A percentile compares a stretch with the other conserved stretches of the same genome.
Conservation (phyloP, 73 alveolate genomes). For the Uronychia binucleata region DNA sequence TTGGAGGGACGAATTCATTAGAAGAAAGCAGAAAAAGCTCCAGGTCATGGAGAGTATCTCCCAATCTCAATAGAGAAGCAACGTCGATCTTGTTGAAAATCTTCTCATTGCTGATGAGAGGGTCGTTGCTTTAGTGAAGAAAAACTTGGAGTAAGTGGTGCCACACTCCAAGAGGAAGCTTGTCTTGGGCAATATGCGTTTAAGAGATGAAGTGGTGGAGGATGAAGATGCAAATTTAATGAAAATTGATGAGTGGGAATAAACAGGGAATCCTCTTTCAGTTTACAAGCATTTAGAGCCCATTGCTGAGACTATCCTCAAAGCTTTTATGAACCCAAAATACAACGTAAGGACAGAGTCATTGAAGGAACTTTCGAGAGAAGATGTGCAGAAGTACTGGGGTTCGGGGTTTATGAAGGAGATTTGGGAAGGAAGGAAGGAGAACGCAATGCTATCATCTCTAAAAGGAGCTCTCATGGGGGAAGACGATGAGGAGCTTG, state of each 20-base stretch:
- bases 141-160: background rate
- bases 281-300: background rate
- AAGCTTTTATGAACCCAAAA: background rate
- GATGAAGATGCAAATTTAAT: background rate
- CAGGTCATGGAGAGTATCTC: constrained; percentile 19
- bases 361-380: background rate
- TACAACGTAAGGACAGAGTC: background rate
- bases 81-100: background rate
- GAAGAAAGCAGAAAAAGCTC: constrained; percentile 36
- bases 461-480: background rate
- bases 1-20: constrained; percentile 67
- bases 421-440: background rate
- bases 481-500: background rate
- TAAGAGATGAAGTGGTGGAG: background rate
- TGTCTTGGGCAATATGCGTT: background rate
- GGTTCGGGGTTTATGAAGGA: background rate
- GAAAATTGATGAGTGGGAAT: background rate
- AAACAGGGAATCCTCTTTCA: background rate
- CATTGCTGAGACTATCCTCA: background rate
- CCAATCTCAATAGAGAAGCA: background rate
- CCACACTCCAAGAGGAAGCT: constrained; percentile 40
- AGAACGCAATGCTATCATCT: background rate
- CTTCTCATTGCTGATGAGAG: background rate
- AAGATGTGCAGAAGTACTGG: background rate
- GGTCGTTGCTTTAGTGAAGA: background rate